These are phyloP conservation scores for Alnus glutinosa DNA, from an alignment of 306 rosid species.

Conservation along the genomic window DNA sequence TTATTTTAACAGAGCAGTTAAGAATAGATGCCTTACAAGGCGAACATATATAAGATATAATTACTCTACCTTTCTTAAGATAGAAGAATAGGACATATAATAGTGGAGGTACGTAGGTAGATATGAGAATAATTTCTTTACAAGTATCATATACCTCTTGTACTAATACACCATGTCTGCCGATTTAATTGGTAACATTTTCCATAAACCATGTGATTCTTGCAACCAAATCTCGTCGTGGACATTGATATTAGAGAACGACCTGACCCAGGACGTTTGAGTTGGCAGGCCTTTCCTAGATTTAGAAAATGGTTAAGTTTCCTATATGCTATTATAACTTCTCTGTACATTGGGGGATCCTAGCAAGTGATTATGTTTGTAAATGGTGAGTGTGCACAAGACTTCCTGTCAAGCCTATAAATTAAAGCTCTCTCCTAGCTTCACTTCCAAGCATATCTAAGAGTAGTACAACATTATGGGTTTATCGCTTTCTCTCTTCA, in stretches of 20 bases:
- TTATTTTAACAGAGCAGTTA: neutral
- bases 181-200: neutral
- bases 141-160: slow-evolving; percentile 1
- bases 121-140: slow-evolving; percentile 6
- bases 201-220: slow-evolving; percentile 30
- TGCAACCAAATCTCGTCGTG: neutral
- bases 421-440: too few relatives aligned
- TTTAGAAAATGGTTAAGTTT: neutral
- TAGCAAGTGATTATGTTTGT: too few relatives aligned
- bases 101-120: slow-evolving; percentile 10
- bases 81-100: slow-evolving; percentile 34
- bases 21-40: neutral
- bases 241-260: neutral
- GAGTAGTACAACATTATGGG: too few relatives aligned
- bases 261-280: neutral
- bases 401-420: too few relatives aligned
- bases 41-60: slow-evolving; percentile 1
- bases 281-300: slow-evolving; percentile 5
- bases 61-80: slow-evolving; percentile 31
- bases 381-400: too few relatives aligned
- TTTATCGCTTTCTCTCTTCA: too few relatives aligned
- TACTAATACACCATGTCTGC: slow-evolving; percentile 12
- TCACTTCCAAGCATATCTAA: too few relatives aligned
- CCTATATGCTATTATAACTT: neutral
- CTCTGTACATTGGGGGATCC: too few relatives aligned